Percentiles rank a stretch among this genome's conserved stretches.
Conservation (phyloP, 2,329 filamentous ascomycete genomes). For the Leptographium wingfieldii region DNA sequence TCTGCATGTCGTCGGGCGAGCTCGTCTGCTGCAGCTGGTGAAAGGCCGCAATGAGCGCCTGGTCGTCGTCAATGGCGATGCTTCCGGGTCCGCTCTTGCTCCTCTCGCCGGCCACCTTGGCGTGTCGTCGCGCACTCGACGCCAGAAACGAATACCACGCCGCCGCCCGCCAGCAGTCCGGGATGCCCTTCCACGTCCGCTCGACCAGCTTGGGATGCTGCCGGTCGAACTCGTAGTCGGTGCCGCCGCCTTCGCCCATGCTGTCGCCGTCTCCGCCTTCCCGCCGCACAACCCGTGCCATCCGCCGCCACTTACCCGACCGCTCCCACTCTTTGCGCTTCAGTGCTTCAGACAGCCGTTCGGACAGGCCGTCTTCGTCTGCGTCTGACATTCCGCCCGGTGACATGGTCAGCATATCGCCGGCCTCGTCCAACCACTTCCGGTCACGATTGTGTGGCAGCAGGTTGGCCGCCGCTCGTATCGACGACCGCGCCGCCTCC, state of each 20-base stretch:
- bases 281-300: conserved; percentile 45
- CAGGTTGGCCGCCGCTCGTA: conserved; percentile 45
- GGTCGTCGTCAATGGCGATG: neutral
- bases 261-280: conserved; percentile 35
- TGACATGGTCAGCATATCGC: conserved; percentile 51
- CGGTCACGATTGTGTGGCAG: conserved; percentile 49
- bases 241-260: conserved; percentile 24
- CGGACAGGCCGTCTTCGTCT: conserved; percentile 40
- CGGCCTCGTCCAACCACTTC: conserved; percentile 50
- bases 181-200: conserved; percentile 95
- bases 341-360: conserved; percentile 38
- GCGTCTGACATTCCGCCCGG: conserved; percentile 40
- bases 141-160: conserved; percentile 92
- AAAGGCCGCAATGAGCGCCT: conserved; percentile 52
- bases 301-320: conserved; percentile 55
- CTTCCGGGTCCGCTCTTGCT: neutral
- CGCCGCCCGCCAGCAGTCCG: conserved; percentile 83
- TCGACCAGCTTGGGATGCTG: conserved; percentile 75
- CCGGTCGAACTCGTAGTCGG: conserved; percentile 67
- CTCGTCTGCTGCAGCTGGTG: conserved; percentile 58
- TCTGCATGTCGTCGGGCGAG: conserved; percentile 88
- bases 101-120: neutral
- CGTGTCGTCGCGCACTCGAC: conserved; percentile 46
- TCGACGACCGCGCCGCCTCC: conserved; percentile 38
- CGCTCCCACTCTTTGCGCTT: conserved; percentile 52